A percentile compares a stretch with the other conserved stretches of the same genome.
Conservation (phyloP, 2,329 filamentous ascomycete genomes). For the Epichloe festucae region DNA sequence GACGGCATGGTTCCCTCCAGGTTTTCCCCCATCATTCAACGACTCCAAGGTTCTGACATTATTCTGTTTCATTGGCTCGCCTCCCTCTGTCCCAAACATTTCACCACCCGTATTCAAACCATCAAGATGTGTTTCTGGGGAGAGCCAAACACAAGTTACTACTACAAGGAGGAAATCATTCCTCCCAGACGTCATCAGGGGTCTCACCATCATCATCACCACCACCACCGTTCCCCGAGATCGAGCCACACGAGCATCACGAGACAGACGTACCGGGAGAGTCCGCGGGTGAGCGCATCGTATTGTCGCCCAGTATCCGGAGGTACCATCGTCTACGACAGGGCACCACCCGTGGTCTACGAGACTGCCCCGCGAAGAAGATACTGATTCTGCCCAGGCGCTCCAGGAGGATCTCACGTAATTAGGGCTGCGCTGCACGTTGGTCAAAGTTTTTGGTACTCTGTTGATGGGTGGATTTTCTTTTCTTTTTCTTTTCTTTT, state of each 20-base stretch:
- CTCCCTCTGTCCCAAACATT: neutral
- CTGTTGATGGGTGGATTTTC: neutral
- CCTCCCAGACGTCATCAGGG: slow-evolving; percentile 28
- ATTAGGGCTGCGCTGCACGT: neutral
- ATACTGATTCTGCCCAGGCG: neutral
- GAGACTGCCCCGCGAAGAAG: neutral
- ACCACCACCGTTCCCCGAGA: slow-evolving; percentile 23
- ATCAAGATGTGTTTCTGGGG: slow-evolving; percentile 37
- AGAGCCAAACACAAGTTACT: slow-evolving; percentile 34
- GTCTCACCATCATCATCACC: slow-evolving; percentile 21
- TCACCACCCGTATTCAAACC: neutral
- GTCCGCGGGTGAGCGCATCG: slow-evolving; percentile 28
- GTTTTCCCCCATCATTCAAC: neutral
- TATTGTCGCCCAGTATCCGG: slow-evolving; percentile 8
- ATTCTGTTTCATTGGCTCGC: no score
- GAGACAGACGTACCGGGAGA: slow-evolving; percentile 23
- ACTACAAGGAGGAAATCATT: slow-evolving; percentile 42
- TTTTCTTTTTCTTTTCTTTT: neutral
- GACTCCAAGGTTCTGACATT: no score
- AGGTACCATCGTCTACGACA: slow-evolving; percentile 27
- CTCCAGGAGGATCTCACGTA: neutral
- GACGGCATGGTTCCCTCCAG: neutral
- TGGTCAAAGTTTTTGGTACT: neutral
- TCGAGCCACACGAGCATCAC: slow-evolving; percentile 30
- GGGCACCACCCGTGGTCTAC: slow-evolving; percentile 6